phyloP scores from a whole-genome alignment of 108 stramenopile species.

The Craspedostauros australis region DNA sequence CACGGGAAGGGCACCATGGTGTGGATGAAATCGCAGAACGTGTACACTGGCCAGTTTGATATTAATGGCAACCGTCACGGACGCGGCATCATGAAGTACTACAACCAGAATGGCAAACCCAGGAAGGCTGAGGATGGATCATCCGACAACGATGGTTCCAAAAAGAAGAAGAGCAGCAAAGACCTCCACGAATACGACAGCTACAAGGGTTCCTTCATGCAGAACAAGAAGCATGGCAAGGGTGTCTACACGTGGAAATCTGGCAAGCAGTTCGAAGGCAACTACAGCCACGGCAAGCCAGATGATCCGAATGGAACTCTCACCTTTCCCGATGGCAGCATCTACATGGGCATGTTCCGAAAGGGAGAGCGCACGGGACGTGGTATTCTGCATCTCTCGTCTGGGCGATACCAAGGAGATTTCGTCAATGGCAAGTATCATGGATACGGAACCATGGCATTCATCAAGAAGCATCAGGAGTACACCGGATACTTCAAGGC shows the following conservation, averaged over 20 bases:
- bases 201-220: conserved; percentile 34
- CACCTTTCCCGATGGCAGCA: conserved; percentile 9
- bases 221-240: conserved; percentile 26
- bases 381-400: conserved; percentile 1
- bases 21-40: too few relatives aligned
- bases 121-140: too few relatives aligned
- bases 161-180: too few relatives aligned
- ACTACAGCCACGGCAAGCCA: conserved; percentile 2
- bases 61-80: too few relatives aligned
- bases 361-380: conserved; percentile 7
- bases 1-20: too few relatives aligned
- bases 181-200: too few relatives aligned
- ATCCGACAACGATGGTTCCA: too few relatives aligned
- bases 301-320: conserved; percentile 10
- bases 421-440: conserved; percentile 40
- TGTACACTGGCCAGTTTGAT: too few relatives aligned
- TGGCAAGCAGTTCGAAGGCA: conserved; percentile 12
- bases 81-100: too few relatives aligned
- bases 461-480: conserved; percentile 8
- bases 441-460: conserved; percentile 10
- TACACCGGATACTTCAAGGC: conserved; percentile 45
- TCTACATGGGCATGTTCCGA: conserved; percentile 21
- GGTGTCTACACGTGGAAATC: conserved; percentile 16
- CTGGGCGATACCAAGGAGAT: conserved; percentile 27
- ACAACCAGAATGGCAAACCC: too few relatives aligned